Evolutionary conservation across 1,139 yeast species (phyloP), one percentile per base, ranked within the genome.

Genomic region (Kodamaea plutei): DNA sequence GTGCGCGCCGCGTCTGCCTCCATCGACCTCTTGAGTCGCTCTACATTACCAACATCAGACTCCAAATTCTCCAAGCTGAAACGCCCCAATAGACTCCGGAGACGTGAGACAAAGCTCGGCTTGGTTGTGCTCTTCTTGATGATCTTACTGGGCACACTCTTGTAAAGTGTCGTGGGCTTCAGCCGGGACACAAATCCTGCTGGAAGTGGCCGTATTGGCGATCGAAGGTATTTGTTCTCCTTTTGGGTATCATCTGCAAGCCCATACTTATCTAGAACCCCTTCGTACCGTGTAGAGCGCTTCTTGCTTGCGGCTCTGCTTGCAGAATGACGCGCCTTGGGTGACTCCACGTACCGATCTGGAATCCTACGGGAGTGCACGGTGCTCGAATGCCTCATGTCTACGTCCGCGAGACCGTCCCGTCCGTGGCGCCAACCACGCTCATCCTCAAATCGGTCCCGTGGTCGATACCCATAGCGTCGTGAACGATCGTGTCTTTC

Each of bases 41-140:
- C 35, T 6, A 37, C 40, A 23, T 36, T 40, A 7, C 28, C 28
- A 12, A 34, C 36, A 12, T 40, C 39, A 4, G 30, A 23, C 16
- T 40, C 44, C 22, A 33, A 29, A 7, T 29, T 31, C 6, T 36
- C 40, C 16, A 38, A 25, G 10, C 32, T 35, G 28, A 36, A 37
- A 4, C 24, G 35, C 5, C 39, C 38, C 19, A 42, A 37, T 19
- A 39, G 34, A 10, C 28, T 33, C 22, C 37, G 20, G 11, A 42
- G 27, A 16, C 37, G 23, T 8, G 35, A 21, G 16, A 40, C 36
- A 17, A 40, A 34, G 15, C 25, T 30, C 8, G 15, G 20, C 27
- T 11, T 15, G 18, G 14, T 19, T 9, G 29, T 28, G 16, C 17
- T 20, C 22, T 32, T 35, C 22, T 32, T 35, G 23, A 22, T 17